Evolutionary conservation across 371 early-diverging fungal genomes (phyloP), one percentile per base, ranked within the genome.

Genomic region (Rhizomucor pusillus): DNA sequence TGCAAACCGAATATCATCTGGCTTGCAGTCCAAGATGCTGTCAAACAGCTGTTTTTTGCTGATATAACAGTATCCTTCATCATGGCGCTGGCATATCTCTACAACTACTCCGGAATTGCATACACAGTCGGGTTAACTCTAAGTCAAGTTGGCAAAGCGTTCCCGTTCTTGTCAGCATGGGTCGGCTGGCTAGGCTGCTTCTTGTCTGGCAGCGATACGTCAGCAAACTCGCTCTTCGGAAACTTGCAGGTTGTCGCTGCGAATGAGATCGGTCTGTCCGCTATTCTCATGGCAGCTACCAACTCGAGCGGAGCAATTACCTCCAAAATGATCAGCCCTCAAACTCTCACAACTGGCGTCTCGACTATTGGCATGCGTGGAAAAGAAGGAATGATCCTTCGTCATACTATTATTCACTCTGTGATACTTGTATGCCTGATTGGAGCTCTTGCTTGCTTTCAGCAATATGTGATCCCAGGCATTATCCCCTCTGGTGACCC

Each of bases 191-290:
- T 78, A 4, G 79, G 73, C 2, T 78, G 79, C 45, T 78, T 78
- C 60, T 55, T 78, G 18, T 73, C 75, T 13, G 79, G 79, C 23
- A 74, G 73, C 61, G 75, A 75, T 33, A 78, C 79, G 1, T 73
- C 75, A 3, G 73, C 73, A 36, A 57, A 57, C 18, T 67, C 69
- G 13, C 59, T 78, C 1, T 78, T 78, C 43, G 79, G 79, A 50
- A 78, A 78, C 43, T 55, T 78, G 34, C 79, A 78, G 50, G 79
- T 78, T 1, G 79, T 78, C 10, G 79, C 75, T 19, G 79, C 75
- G 14, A 59, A 65, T 37, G 56, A 75, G 50, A 72, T 78, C 18
- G 78, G 78, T 12, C 54, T 78, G 25, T 72, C 73, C 0, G 57
- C 65, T 4, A 51, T 78, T 11, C 50, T 78, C 18, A 75, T 78